These are phyloP conservation scores for Neurospora sp. DNA, from an alignment of 2,329 filamentous ascomycete species.

Conservation along the genomic window DNA sequence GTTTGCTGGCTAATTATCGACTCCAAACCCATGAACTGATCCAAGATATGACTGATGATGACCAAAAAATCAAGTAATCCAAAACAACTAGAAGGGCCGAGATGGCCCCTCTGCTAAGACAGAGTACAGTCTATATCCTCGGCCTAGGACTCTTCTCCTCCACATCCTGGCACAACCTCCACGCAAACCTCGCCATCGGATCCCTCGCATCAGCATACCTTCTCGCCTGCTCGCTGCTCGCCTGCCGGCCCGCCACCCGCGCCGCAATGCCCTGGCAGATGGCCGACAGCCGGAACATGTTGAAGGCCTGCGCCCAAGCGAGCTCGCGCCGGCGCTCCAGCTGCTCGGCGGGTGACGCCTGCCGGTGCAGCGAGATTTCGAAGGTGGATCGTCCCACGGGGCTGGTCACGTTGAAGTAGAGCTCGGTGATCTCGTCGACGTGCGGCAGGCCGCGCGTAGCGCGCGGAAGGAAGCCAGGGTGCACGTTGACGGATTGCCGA, in stretches of 20 bases:
- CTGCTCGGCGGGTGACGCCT: conserved; percentile 17
- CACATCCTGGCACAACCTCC: conserved; percentile 54
- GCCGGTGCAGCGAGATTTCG: conserved; percentile 24
- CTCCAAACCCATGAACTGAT: background rate
- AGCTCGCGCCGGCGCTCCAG: conserved; percentile 35
- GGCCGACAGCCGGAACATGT: conserved; percentile 49
- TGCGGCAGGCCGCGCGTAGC: conserved; percentile 48
- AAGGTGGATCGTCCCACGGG: conserved; percentile 1
- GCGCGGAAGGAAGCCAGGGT: conserved; percentile 50
- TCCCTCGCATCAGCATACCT: conserved; percentile 60
- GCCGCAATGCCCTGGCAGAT: conserved; percentile 87
- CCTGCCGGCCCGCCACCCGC: conserved; percentile 73
- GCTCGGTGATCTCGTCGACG: conserved; percentile 24
- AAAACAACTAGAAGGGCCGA: background rate
- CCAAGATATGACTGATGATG: background rate
- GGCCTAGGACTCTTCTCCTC: conserved; percentile 10
- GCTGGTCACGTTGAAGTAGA: conserved; percentile 32
- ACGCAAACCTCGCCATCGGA: conserved; percentile 69
- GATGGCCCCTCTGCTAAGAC: background rate
- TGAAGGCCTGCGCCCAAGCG: conserved; percentile 53
- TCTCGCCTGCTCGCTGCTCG: conserved; percentile 74
- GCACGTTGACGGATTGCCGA: conserved; percentile 19
- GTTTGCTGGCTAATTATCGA: background rate
- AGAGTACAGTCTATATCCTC: conserved; percentile 6
- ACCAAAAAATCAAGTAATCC: background rate